phyloP scores from a whole-genome alignment of 225 moss, liverwort and hornwort species.

The Neckera pumila region DNA sequence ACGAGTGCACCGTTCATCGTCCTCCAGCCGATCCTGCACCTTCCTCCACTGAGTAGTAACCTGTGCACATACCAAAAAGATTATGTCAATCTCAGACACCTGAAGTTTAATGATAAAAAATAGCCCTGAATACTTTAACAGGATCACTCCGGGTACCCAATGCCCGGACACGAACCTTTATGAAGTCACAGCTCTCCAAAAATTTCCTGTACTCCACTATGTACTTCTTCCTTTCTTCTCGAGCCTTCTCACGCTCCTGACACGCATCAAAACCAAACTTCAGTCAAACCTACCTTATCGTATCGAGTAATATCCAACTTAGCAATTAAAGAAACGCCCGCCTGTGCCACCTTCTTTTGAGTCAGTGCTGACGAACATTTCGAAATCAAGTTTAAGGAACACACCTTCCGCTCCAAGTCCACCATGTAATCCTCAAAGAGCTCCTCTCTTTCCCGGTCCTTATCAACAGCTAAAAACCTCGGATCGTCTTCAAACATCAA shows the following conservation, averaged over 20 bases:
- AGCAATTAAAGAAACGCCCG: neutral
- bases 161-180: constrained; percentile 42
- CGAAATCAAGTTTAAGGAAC: neutral
- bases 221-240: constrained; percentile 93
- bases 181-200: constrained; percentile 87
- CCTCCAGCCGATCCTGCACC: constrained; percentile 91
- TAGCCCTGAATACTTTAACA: neutral
- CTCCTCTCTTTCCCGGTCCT: constrained; percentile 94
- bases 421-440: constrained; percentile 94
- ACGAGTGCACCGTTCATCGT: constrained; percentile 93
- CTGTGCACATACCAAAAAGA: constrained; percentile 18
- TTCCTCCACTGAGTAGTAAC: constrained; percentile 95
- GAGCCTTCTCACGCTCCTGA: constrained; percentile 97
- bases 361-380: neutral
- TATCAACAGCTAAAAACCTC: constrained; percentile 78
- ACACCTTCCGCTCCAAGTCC: constrained; percentile 93
- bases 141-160: neutral
- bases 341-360: neutral
- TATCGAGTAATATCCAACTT: too few relatives aligned
- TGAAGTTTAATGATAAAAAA: neutral
- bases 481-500: constrained; percentile 74
- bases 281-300: neutral
- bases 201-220: constrained; percentile 73
- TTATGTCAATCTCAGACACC: neutral
- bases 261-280: neutral